phyloP scores from a whole-genome alignment of 2,329 filamentous ascomycete species.

The Neonectria neomacrospora region DNA sequence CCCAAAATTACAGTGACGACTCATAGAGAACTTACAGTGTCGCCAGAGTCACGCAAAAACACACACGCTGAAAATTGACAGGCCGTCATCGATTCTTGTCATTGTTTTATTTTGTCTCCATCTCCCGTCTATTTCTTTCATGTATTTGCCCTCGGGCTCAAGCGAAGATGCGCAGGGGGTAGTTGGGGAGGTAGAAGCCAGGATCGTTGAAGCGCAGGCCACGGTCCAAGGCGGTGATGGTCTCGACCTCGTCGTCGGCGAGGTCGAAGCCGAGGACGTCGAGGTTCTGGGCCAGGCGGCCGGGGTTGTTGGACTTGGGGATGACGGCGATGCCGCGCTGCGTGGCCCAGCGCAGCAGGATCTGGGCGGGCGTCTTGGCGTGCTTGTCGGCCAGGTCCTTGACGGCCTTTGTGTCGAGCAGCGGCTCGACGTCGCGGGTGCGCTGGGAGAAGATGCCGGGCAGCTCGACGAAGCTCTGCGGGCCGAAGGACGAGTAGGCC shows the following conservation, averaged over 20 bases:
- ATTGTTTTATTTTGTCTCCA: constrained; percentile 11
- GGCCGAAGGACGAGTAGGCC: constrained; percentile 74
- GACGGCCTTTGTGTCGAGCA: constrained; percentile 53
- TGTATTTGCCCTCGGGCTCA: constrained; percentile 20
- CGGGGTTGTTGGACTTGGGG: constrained; percentile 68
- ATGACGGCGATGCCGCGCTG: constrained; percentile 72
- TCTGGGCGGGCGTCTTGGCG: constrained; percentile 70
- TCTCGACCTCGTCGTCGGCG: constrained; percentile 63
- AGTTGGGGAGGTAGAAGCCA: constrained; percentile 48
- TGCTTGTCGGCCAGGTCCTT: constrained; percentile 64
- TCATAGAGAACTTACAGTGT: not conserved
- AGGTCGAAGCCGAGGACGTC: constrained; percentile 67
- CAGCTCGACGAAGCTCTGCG: constrained; percentile 55
- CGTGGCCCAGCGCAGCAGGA: constrained; percentile 74
- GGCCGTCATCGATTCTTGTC: not conserved
- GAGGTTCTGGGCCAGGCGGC: constrained; percentile 64
- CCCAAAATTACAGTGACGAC: not conserved
- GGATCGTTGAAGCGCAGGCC: constrained; percentile 69
- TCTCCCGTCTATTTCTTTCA: constrained; percentile 17
- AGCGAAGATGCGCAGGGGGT: constrained; percentile 65
- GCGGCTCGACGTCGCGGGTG: constrained; percentile 41
- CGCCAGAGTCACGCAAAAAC: not conserved
- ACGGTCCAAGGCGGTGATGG: constrained; percentile 64
- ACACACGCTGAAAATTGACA: not conserved
- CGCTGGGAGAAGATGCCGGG: constrained; percentile 42